A percentile compares a stretch with the other conserved stretches of the same genome.
These are phyloP conservation scores for Kwoniella sp. DNA, from an alignment of 768 basidiomycete genomes.

Conservation along the genomic window DNA sequence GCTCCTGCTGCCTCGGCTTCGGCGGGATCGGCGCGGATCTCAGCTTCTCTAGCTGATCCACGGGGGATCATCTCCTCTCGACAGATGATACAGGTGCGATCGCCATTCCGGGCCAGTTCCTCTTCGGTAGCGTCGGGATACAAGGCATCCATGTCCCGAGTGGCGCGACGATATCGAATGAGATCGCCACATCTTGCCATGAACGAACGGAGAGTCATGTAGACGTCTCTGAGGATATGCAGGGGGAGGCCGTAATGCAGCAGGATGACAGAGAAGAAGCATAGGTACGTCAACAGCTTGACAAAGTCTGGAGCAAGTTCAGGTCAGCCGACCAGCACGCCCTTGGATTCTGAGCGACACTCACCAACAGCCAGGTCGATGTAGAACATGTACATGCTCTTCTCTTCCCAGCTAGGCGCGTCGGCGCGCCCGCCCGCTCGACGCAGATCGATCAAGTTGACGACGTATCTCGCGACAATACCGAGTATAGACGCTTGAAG, in stretches of 20 bases:
- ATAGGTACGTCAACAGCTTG: slow-evolving; percentile 83
- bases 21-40: background rate
- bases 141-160: slow-evolving; percentile 89
- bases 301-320: slow-evolving; percentile 65
- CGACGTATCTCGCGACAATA: slow-evolving; percentile 67
- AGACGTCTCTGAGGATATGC: slow-evolving; percentile 95
- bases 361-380: slow-evolving; percentile 83
- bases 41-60: slow-evolving; percentile 47
- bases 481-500: slow-evolving; percentile 31
- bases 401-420: slow-evolving; percentile 86
- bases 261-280: slow-evolving; percentile 91
- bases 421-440: slow-evolving; percentile 56
- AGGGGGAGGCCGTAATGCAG: slow-evolving; percentile 90
- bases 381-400: slow-evolving; percentile 95
- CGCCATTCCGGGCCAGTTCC: slow-evolving; percentile 74
- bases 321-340: background rate
- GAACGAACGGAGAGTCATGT: slow-evolving; percentile 90
- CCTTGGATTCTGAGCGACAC: slow-evolving; percentile 31
- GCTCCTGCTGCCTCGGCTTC: slow-evolving; percentile 1
- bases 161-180: slow-evolving; percentile 86
- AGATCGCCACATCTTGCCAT: slow-evolving; percentile 79
- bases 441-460: slow-evolving; percentile 75
- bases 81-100: slow-evolving; percentile 95
- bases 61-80: slow-evolving; percentile 78
- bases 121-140: slow-evolving; percentile 88